Conservation (phyloP, 805 yeast genomes). For the Phaffomyces opuntiae region DNA sequence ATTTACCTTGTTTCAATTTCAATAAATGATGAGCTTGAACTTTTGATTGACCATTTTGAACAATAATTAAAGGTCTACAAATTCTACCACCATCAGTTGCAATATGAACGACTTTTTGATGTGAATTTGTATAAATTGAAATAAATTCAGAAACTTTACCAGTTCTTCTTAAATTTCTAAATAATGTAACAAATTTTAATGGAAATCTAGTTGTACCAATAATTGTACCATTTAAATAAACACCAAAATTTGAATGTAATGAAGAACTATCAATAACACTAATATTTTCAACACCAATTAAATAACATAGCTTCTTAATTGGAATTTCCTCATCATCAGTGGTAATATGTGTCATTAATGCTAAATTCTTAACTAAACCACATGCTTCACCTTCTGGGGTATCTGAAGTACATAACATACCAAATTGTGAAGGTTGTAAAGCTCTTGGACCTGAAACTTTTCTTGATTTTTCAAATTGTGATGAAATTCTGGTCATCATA, state of each 20-base stretch:
- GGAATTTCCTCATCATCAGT: constrained; percentile 97
- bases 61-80: constrained; percentile 92
- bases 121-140: constrained; percentile 82
- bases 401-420: constrained; percentile 98
- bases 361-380: constrained; percentile 94
- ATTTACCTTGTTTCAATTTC: constrained; percentile 54
- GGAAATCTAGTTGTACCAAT: constrained; percentile 88
- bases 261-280: constrained; percentile 75
- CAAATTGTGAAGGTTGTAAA: constrained; percentile 96
- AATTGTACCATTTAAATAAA: constrained; percentile 89
- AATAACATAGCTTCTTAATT: constrained; percentile 63
- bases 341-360: constrained; percentile 97
- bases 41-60: constrained; percentile 60
- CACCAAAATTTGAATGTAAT: constrained; percentile 75
- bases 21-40: constrained; percentile 68
- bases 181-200: constrained; percentile 66
- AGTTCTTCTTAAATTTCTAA: constrained; percentile 74
- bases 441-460: constrained; percentile 99
- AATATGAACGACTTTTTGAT: constrained; percentile 89
- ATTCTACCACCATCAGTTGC: constrained; percentile 99
- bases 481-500: constrained; percentile 98
- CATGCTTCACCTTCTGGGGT: constrained; percentile 99
- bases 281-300: constrained; percentile 87
- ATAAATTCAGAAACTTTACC: constrained; percentile 87
- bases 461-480: constrained; percentile 97